Conservation (phyloP, 1,139 yeast species). For the Blastobotrys serpentis region DNA sequence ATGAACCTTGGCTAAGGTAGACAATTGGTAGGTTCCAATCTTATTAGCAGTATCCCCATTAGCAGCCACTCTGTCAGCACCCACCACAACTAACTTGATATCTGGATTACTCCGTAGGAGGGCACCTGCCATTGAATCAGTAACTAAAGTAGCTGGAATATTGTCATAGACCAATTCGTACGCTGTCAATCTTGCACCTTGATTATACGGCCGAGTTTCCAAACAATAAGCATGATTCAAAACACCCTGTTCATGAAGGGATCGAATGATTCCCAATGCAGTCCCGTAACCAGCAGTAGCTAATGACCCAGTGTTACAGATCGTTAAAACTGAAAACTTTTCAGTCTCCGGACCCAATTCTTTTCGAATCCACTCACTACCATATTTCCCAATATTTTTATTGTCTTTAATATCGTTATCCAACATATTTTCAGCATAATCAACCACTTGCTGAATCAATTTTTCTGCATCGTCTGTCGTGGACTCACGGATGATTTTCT, state of each 20-base stretch:
- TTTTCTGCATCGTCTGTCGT: slow-evolving; percentile 27
- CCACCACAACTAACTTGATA: slow-evolving; percentile 86
- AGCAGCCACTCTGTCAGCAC: slow-evolving; percentile 89
- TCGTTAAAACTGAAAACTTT: slow-evolving; percentile 72
- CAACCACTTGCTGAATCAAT: slow-evolving; percentile 44
- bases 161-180: slow-evolving; percentile 82
- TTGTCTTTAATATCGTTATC: slow-evolving; percentile 78
- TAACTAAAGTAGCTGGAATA: slow-evolving; percentile 83
- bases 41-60: slow-evolving; percentile 96
- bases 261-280: slow-evolving; percentile 86
- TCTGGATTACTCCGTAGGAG: slow-evolving; percentile 53
- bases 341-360: slow-evolving; percentile 18
- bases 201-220: slow-evolving; percentile 95
- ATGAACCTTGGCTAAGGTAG: slow-evolving; percentile 56
- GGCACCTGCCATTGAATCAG: slow-evolving; percentile 91
- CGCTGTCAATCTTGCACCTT: slow-evolving; percentile 91
- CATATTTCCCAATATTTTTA: slow-evolving; percentile 73
- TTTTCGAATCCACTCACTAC: slow-evolving; percentile 61
- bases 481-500: slow-evolving; percentile 23
- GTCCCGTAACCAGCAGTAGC: slow-evolving; percentile 99
- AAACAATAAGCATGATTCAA: slow-evolving; percentile 76
- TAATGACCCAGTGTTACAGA: slow-evolving; percentile 61
- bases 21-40: slow-evolving; percentile 92
- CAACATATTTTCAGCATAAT: slow-evolving; percentile 59
- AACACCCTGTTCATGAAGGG: slow-evolving; percentile 48